Percentiles rank a stretch among this genome's conserved stretches.
phyloP scores from a whole-genome alignment of 495 filamentous ascomycete species.

The Aspergillus steynii region DNA sequence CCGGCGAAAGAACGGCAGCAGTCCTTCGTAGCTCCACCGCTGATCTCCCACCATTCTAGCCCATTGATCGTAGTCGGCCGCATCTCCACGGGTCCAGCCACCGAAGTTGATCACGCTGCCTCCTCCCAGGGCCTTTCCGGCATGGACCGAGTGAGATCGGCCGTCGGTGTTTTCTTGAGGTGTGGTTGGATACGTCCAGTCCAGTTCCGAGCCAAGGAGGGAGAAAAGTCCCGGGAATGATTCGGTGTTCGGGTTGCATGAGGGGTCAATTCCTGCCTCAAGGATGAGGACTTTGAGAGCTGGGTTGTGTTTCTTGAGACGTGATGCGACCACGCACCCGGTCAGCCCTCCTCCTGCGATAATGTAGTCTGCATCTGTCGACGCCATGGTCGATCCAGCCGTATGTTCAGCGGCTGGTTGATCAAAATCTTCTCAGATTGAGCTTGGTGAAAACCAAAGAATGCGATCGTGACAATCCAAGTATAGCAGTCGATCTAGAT shows the following conservation, averaged over 20 bases:
- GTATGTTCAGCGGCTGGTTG: neutral
- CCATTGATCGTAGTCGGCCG: constrained; percentile 41
- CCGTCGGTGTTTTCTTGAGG: constrained; percentile 29
- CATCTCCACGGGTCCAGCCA: constrained; percentile 35
- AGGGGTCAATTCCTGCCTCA: constrained; percentile 30
- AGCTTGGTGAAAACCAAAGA: neutral
- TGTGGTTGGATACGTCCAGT: constrained; percentile 34
- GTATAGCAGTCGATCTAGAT: neutral
- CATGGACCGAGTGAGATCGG: constrained; percentile 19
- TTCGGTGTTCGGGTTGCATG: constrained; percentile 17
- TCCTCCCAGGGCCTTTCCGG: constrained; percentile 41
- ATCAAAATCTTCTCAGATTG: neutral
- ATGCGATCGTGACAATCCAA: neutral
- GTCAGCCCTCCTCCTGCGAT: constrained; percentile 45
- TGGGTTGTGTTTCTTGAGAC: constrained; percentile 24
- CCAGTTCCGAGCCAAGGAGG: constrained; percentile 28
- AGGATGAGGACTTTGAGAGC: constrained; percentile 23
- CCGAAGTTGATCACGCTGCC: constrained; percentile 21
- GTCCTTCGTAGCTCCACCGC: constrained; percentile 34
- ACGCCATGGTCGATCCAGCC: neutral
- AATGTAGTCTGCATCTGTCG: constrained; percentile 28
- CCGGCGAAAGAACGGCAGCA: constrained; percentile 28
- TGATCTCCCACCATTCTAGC: constrained; percentile 30
- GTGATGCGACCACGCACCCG: constrained; percentile 43
- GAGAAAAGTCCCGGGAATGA: constrained; percentile 14